Conservation (phyloP, 1,284 basidiomycete species). For the Tilletia setariae region DNA sequence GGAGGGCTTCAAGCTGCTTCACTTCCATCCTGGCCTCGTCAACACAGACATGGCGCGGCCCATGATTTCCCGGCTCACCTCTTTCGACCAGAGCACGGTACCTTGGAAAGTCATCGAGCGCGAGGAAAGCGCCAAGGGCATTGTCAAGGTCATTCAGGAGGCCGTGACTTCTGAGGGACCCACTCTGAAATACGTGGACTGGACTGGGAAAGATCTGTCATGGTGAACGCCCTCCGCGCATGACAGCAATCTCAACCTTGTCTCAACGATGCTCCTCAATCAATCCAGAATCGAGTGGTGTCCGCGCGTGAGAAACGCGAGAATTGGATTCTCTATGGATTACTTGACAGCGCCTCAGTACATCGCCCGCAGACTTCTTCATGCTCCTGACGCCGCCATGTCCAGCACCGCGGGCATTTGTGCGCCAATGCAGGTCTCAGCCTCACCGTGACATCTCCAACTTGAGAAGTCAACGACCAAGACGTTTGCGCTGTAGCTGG, state of each 20-base stretch:
- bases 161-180: constrained; percentile 11
- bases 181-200: constrained; percentile 1
- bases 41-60: constrained; percentile 19
- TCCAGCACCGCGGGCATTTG: constrained; percentile 45
- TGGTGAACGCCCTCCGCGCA: constrained; percentile 12
- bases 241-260: background rate
- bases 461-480: background rate
- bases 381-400: constrained; percentile 19
- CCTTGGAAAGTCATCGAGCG: constrained; percentile 13
- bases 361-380: constrained; percentile 25
- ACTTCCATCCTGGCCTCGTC: constrained; percentile 21
- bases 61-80: background rate
- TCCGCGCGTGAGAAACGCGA: too few species aligned
- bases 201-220: constrained; percentile 1
- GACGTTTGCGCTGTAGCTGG: constrained; percentile 8
- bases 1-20: constrained; percentile 22
- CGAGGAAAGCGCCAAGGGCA: constrained; percentile 1
- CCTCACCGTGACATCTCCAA: constrained; percentile 20
- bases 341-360: background rate
- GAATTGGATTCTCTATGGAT: background rate
- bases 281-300: too few species aligned
- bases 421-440: constrained; percentile 30
- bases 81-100: too few species aligned
- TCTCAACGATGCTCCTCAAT: background rate
- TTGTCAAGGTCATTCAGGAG: constrained; percentile 16